These are phyloP conservation scores for Scenedesmus sp. DNA, from an alignment of 163 green algal genomes.

Conservation along the genomic window DNA sequence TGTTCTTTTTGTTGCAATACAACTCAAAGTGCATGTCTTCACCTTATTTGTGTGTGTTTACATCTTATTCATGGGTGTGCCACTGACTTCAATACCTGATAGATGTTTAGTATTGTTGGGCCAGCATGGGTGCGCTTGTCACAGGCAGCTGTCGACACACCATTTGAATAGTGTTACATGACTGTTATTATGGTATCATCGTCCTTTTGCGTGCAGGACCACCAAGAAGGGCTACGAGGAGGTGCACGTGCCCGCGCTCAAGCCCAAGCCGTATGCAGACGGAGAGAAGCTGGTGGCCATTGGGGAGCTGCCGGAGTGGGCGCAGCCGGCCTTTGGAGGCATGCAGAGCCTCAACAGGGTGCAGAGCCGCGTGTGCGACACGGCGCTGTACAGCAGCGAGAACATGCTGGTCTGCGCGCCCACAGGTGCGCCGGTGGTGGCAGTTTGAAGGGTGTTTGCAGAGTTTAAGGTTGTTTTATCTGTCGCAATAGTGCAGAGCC, in stretches of 20 bases:
- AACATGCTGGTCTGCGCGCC: conserved; percentile 92
- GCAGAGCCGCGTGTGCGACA: conserved; percentile 91
- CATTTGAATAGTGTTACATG: neutral
- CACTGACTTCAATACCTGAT: too few species aligned
- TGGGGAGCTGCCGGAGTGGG: conserved; percentile 92
- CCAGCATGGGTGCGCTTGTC: neutral
- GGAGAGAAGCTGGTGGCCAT: conserved; percentile 90
- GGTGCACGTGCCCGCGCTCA: conserved; percentile 96
- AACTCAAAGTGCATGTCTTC: neutral
- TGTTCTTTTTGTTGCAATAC: neutral
- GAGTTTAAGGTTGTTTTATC: too few species aligned
- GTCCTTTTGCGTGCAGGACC: conserved; percentile 53
- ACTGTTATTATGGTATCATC: neutral
- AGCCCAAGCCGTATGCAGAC: conserved; percentile 89
- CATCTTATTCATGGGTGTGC: too few species aligned
- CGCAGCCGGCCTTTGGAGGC: conserved; percentile 87
- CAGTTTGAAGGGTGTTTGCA: too few species aligned
- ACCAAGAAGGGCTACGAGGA: conserved; percentile 98
- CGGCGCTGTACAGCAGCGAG: conserved; percentile 88
- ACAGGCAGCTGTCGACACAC: neutral
- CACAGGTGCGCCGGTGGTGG: conserved; percentile 29
- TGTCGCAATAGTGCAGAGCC: conserved; percentile 80
- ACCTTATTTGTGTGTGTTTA: too few species aligned
- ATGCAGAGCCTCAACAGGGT: conserved; percentile 96
- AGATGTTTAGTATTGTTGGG: too few species aligned